Conservation (phyloP, 2,329 filamentous ascomycete species). For the Emmonsiellopsis sp. region DNA sequence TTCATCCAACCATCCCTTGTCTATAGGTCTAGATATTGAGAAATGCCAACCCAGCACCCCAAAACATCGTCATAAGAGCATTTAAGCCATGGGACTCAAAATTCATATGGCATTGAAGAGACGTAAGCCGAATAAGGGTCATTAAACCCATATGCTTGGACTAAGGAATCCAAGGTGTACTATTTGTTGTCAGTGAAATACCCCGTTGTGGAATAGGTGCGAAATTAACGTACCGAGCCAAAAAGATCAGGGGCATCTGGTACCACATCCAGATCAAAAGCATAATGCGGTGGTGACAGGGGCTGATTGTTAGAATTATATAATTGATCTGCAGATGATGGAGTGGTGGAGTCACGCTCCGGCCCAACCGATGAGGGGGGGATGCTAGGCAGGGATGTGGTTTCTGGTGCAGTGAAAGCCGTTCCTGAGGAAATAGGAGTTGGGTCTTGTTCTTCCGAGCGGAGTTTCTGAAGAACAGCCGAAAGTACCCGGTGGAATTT, state of each 20-base stretch:
- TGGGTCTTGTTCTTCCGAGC: background rate
- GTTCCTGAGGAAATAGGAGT: background rate
- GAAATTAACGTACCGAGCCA: no score
- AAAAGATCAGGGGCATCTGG: no score
- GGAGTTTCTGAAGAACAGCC: background rate
- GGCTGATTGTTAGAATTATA: no score
- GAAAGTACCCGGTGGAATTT: background rate
- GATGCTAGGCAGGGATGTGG: background rate
- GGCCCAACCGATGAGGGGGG: no score
- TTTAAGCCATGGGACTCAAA: background rate
- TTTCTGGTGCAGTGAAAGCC: background rate
- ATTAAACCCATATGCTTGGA: background rate
- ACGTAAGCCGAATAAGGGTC: background rate
- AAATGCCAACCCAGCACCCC: no score
- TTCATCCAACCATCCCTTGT: no score
- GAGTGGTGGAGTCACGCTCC: no score
- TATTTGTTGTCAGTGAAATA: background rate
- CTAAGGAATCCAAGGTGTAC: background rate
- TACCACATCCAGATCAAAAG: no score
- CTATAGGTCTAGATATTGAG: no score
- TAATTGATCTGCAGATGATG: no score
- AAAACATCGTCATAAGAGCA: background rate
- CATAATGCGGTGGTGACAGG: no score
- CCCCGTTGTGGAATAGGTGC: no score
- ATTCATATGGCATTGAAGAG: background rate